phyloP scores from a whole-genome alignment of 768 basidiomycete species.

The Stropharia rugosoannulata region DNA sequence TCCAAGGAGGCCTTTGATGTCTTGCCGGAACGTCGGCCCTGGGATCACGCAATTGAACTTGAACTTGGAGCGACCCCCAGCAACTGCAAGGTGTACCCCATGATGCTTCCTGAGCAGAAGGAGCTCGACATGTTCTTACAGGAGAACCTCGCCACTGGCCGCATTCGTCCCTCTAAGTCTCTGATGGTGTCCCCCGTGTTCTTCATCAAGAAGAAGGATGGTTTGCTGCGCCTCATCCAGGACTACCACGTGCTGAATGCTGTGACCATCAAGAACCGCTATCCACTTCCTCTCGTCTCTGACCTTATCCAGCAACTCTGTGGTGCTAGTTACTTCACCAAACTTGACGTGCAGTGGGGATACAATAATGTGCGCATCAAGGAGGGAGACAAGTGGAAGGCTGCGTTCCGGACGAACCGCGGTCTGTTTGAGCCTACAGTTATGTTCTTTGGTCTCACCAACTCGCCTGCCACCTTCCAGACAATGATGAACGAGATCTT shows the following conservation, averaged over 20 bases:
- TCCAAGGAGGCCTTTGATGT: too few relatives aligned
- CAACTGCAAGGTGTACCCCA: neutral
- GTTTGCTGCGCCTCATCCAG: conserved; percentile 15
- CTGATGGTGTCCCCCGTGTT: neutral
- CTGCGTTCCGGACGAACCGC: conserved; percentile 33
- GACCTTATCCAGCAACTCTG: conserved; percentile 3
- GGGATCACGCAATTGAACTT: too few relatives aligned
- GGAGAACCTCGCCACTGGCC: neutral
- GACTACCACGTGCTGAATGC: conserved; percentile 28
- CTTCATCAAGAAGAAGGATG: neutral
- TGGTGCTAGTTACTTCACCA: too few relatives aligned
- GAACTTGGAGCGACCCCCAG: neutral
- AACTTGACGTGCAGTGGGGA: too few relatives aligned
- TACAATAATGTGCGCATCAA: too few relatives aligned
- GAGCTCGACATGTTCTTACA: conserved; percentile 15
- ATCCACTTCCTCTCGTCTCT: conserved; percentile 28
- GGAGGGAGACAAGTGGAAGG: conserved; percentile 37
- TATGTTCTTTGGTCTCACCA: conserved; percentile 34
- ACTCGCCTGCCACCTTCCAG: conserved; percentile 8
- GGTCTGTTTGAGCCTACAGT: conserved; percentile 35
- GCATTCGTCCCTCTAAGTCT: neutral
- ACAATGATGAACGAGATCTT: too few relatives aligned
- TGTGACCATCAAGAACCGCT: conserved; percentile 25
- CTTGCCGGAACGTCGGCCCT: too few relatives aligned
- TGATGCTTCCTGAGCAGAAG: conserved; percentile 24